Evolutionary conservation across 768 basidiomycete genomes (phyloP), one percentile per base, ranked within the genome.

Genomic region (Leucocoprinus sp.): DNA sequence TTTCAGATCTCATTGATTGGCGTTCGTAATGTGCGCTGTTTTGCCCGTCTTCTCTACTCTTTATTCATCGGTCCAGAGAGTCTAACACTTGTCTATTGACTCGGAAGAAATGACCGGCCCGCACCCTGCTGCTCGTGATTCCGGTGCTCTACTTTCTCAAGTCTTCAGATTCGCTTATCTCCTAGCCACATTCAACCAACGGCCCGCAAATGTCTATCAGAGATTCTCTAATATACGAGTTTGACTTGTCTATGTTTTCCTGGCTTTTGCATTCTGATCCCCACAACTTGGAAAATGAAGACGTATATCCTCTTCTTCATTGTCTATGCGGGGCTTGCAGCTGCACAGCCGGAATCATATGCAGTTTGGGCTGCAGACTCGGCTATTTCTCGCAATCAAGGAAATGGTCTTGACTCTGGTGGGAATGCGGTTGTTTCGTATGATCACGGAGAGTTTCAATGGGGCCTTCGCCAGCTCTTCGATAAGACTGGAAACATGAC

Each of bases 361-460:
- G 68, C 70, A 9, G 57, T 63, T 2, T 74, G 70, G 69, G 68
- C 69, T 17, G 70, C 69, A 11, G 67, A 71, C 42, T 72, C 70
- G 4, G 67, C 62, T 2, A 72, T 72, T 43, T 53, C 58, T 28
- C 62, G 70, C 5, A 59, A 60, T 1, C 71, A 74, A 54, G 71
- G 71, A 2, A 67, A 71, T 53, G 69, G 70, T 3, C 55, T 69
- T 9, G 57, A 55, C 19, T 48, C 63, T 0, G 53, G 47, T 23
- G 67, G 66, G 23, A 57, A 45, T 1, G 55, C 70, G 0, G 43
- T 54, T 8, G 67, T 70, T 24, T 64, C 63, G 0, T 74, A 72
- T 48, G 67, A 70, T 46, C 64, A 65, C 37, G 66, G 66, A 14
- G 63, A 62, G 34, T 52, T 70, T 17, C 63, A 69, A 52, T 69